phyloP scores from a whole-genome alignment of 2,329 filamentous ascomycete species.

The Pestalotiopsis sp. region DNA sequence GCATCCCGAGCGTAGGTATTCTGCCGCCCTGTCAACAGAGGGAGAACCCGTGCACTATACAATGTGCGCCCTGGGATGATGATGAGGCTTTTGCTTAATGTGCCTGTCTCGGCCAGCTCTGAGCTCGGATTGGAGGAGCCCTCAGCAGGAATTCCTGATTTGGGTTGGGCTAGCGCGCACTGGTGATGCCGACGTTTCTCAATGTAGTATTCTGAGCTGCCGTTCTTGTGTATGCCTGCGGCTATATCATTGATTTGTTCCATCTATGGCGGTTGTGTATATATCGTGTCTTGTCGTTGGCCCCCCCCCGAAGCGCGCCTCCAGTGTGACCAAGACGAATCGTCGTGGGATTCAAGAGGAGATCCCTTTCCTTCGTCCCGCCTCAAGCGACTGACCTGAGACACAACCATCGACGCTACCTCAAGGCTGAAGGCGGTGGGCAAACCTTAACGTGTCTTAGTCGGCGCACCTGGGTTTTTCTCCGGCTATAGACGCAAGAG shows the following conservation, averaged over 20 bases:
- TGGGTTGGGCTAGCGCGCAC: not conserved
- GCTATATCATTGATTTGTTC: not conserved
- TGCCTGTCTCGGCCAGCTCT: not conserved
- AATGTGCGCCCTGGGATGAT: not conserved
- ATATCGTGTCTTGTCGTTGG: not conserved
- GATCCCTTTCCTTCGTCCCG: not conserved
- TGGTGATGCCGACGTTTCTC: conserved; percentile 1
- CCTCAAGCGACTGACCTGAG: conserved; percentile 7
- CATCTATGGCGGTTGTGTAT: not conserved
- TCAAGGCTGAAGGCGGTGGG: conserved; percentile 9
- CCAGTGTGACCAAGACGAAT: not conserved
- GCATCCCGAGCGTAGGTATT: not conserved
- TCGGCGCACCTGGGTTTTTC: not conserved
- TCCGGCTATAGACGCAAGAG: not conserved
- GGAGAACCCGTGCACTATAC: conserved; percentile 6
- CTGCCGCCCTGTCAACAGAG: not conserved
- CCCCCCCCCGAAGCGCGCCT: not conserved
- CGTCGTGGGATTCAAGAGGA: not conserved
- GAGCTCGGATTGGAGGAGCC: not conserved
- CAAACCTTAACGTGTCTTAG: conserved; percentile 7
- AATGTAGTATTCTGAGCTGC: not conserved
- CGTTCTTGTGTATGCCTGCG: not conserved
- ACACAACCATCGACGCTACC: conserved; percentile 8
- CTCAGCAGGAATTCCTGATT: not conserved
- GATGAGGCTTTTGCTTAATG: not conserved